Conservation (phyloP, 768 basidiomycete genomes). For the Phylloporus sp. region DNA sequence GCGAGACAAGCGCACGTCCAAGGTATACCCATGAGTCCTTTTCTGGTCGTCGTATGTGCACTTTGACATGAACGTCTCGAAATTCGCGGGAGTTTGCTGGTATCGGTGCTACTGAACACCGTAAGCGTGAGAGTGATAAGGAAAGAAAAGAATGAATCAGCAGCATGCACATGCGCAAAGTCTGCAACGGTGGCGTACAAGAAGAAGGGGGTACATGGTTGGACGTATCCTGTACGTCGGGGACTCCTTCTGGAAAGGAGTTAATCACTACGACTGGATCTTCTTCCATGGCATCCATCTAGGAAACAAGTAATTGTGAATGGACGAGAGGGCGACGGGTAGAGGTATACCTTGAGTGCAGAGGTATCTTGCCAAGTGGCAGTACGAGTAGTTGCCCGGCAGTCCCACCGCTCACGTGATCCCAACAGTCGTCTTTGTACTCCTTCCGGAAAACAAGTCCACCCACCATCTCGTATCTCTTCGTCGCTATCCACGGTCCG, state of each 20-base stretch:
- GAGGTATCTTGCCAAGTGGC: constrained; percentile 26
- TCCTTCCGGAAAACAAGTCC: too few species aligned
- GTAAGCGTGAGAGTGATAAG: background rate
- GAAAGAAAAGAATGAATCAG: constrained; percentile 9
- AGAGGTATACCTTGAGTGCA: constrained; percentile 5
- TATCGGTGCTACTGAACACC: constrained; percentile 20
- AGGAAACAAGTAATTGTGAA: background rate
- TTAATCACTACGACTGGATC: constrained; percentile 25
- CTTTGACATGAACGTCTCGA: constrained; percentile 78
- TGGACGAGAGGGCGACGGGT: background rate
- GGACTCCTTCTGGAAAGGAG: constrained; percentile 17
- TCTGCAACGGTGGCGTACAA: constrained; percentile 15
- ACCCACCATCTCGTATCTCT: too few species aligned
- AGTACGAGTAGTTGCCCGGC: constrained; percentile 5
- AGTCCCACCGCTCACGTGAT: constrained; percentile 20
- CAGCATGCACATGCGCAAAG: background rate
- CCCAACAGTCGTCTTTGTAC: background rate
- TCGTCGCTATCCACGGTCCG: constrained; percentile 1
- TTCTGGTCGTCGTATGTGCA: constrained; percentile 76
- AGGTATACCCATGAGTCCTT: constrained; percentile 79
- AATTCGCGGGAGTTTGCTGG: constrained; percentile 46
- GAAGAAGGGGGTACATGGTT: constrained; percentile 13
- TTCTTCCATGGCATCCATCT: constrained; percentile 34
- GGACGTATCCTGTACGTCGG: constrained; percentile 15
- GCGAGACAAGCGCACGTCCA: constrained; percentile 70